A percentile compares a stretch with the other conserved stretches of the same genome.
Conservation (phyloP, 768 basidiomycete genomes). For the Boletus reticuloceps region DNA sequence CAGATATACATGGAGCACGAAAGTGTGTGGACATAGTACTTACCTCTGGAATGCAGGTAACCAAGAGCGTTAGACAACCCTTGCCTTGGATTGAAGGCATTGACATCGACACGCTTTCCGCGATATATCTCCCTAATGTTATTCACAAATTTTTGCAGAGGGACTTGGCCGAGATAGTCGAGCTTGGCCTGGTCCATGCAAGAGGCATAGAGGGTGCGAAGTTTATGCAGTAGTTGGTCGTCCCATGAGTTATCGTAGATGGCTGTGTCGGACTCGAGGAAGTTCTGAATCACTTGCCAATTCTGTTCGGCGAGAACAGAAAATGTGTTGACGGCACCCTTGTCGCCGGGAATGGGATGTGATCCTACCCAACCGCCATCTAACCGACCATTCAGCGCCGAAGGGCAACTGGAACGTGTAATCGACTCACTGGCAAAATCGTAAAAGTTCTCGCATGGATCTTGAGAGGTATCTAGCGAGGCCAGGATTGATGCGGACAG, state of each 20-base stretch:
- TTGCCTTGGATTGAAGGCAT: slow-evolving; percentile 35
- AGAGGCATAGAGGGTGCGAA: slow-evolving; percentile 70
- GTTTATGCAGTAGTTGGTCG: slow-evolving; percentile 56
- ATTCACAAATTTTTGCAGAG: slow-evolving; percentile 65
- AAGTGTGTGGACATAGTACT: slow-evolving; percentile 13
- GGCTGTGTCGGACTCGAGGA: slow-evolving; percentile 52
- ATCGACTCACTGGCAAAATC: slow-evolving; percentile 78
- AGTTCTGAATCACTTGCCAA: slow-evolving; percentile 68
- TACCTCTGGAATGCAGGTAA: slow-evolving; percentile 85
- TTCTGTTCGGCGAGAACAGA: slow-evolving; percentile 72
- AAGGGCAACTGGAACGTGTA: background rate
- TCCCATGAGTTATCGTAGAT: slow-evolving; percentile 45
- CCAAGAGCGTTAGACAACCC: slow-evolving; percentile 82
- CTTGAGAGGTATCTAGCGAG: slow-evolving; percentile 73
- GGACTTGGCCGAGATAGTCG: slow-evolving; percentile 67
- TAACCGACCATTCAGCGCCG: slow-evolving; percentile 28
- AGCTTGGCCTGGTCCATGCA: slow-evolving; percentile 81
- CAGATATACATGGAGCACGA: background rate
- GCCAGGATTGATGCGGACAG: slow-evolving; percentile 81
- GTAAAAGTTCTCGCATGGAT: slow-evolving; percentile 97
- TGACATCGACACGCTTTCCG: slow-evolving; percentile 45
- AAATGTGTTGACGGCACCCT: slow-evolving; percentile 70
- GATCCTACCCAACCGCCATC: slow-evolving; percentile 85
- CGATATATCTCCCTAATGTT: slow-evolving; percentile 59
- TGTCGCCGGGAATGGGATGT: slow-evolving; percentile 87